Evolutionary conservation across 2,329 filamentous ascomycete genomes (phyloP), one percentile per base, ranked within the genome.

Genomic region (Ceratocystis ficicola): DNA sequence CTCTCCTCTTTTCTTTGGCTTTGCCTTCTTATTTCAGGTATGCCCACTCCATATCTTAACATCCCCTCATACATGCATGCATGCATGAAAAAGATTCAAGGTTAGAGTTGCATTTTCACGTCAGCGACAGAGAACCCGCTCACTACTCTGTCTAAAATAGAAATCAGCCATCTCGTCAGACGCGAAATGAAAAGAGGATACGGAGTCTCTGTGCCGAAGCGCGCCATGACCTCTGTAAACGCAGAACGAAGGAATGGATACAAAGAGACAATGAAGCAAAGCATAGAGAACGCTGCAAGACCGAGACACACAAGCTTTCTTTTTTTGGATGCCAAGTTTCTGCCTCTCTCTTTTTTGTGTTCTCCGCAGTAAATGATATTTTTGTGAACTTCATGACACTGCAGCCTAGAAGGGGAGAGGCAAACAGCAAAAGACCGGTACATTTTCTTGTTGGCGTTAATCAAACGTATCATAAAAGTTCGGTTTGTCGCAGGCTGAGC

Each of bases 81-180:
- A 59, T 59, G 55, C 28, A 59, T 32, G 28, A 59, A 59, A 12
- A 41, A 41, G 36, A 41, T 22, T 3, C 48, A 52, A 59, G 55
- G 28, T 59, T 59, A 30, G 10, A 59, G 55, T 59, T 59, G 55
- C 55, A 59, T 36, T 12, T 59, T 36, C 55, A 59, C 55, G 55
- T 59, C 55, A 59, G 32, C 55, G 2, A 32, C n/a, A 50, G 22
- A 50, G 46, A 25, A 22, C 36, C 36, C 36, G 8, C n/a, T n/a
- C 55, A 25, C 28, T 17, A 59, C 55, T 36, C n/a, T 30, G 22
- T 59, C 17, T 59, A 59, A 59, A 59, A 59, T 59, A 59, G 55
- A 59, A 52, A 25, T 15, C 17, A 52, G 48, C 10, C 48, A 28
- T 52, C 48, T 32, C 55, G 20, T n/a, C 55, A 36, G 28, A 8